Evolutionary conservation across 345 rosid genomes (phyloP).

Genomic region (Gossypium herbaceum): DNA sequence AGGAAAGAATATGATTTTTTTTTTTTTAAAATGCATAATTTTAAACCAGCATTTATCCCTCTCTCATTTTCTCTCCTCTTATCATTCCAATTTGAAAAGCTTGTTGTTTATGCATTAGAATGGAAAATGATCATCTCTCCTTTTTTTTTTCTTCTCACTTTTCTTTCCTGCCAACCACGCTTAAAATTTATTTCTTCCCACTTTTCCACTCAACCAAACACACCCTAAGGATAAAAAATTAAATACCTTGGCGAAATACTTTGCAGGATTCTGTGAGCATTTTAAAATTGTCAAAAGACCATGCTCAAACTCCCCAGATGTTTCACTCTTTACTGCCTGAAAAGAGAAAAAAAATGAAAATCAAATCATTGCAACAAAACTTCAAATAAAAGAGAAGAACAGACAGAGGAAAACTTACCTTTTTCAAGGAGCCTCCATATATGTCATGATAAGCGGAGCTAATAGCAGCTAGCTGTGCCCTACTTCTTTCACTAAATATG

Average conservation of each 20-base stretch:
- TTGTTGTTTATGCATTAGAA: too few species aligned
- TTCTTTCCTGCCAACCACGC: too few species aligned
- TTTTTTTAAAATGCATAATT: too few species aligned
- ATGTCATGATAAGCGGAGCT: constrained; percentile 35
- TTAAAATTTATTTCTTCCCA: too few species aligned
- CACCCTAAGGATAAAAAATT: not conserved
- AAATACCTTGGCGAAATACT: constrained; percentile 52
- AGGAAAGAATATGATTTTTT: too few species aligned
- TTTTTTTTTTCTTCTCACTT: too few species aligned
- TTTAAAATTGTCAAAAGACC: constrained; percentile 49
- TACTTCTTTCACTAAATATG: constrained; percentile 53
- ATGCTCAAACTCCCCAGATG: constrained; percentile 51
- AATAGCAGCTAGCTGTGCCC: constrained; percentile 56
- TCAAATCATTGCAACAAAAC: not conserved
- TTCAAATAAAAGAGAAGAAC: not conserved
- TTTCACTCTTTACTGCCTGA: constrained; percentile 61
- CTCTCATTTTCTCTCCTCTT: too few species aligned
- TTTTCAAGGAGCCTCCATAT: constrained; percentile 48
- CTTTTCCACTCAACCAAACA: too few species aligned
- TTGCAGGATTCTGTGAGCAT: constrained; percentile 54
- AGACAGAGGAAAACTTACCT: constrained; percentile 33
- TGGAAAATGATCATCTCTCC: too few species aligned
- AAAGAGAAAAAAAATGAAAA: not conserved
- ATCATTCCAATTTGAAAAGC: too few species aligned
- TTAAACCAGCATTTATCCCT: too few species aligned